These are phyloP conservation scores for Daldinia bambusicola DNA, from an alignment of 495 filamentous ascomycete genomes.

Conservation along the genomic window DNA sequence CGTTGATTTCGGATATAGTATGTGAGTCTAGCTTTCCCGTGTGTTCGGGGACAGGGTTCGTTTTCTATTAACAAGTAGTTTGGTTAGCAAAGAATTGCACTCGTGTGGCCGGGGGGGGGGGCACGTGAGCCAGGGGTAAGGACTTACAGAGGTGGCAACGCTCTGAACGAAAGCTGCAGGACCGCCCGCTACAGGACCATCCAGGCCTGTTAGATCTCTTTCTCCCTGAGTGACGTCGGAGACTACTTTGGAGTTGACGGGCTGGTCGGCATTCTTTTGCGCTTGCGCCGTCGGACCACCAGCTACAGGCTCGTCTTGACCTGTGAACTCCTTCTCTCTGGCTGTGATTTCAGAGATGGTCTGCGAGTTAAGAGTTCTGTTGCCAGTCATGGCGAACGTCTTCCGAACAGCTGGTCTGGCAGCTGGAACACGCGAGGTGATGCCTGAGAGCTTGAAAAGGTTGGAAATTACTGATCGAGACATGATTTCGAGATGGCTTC, in stretches of 20 bases:
- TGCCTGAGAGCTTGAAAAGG: slow-evolving; percentile 10
- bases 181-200: slow-evolving; percentile 19
- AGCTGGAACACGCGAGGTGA: not conserved
- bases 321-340: slow-evolving; percentile 41
- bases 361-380: slow-evolving; percentile 32
- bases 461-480: slow-evolving; percentile 30
- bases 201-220: slow-evolving; percentile 32
- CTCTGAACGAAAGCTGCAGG: slow-evolving; percentile 38
- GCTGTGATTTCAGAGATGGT: slow-evolving; percentile 36
- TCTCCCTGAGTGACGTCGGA: slow-evolving; percentile 42
- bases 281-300: slow-evolving; percentile 41
- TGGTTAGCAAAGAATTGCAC: not conserved
- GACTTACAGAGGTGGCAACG: slow-evolving; percentile 26
- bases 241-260: slow-evolving; percentile 27
- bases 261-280: slow-evolving; percentile 38
- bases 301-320: slow-evolving; percentile 23
- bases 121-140: too few species aligned
- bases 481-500: slow-evolving; percentile 17
- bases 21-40: slow-evolving; percentile 40
- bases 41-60: slow-evolving; percentile 21
- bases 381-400: slow-evolving; percentile 9
- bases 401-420: slow-evolving; percentile 9
- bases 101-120: not conserved
- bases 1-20: slow-evolving; percentile 43
- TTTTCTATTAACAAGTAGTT: not conserved